phyloP scores from a whole-genome alignment of 2,329 filamentous ascomycete genomes.

The Aurifilum marmelostoma region DNA sequence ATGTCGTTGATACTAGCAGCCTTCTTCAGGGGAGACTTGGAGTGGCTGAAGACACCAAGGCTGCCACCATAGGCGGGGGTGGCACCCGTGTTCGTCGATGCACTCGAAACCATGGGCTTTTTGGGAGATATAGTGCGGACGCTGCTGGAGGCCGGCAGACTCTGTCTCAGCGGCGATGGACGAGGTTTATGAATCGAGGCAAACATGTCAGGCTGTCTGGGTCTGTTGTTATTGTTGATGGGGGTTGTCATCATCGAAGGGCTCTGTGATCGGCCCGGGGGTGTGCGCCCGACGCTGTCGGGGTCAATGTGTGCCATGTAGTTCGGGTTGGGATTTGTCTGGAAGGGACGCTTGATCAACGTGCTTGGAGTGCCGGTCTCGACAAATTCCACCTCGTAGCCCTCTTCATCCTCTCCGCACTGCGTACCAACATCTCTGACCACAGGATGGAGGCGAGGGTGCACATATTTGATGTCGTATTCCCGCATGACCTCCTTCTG shows the following conservation, averaged over 20 bases:
- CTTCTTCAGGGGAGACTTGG: constrained; percentile 83
- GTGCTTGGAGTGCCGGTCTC: constrained; percentile 58
- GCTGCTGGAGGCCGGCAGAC: constrained; percentile 18
- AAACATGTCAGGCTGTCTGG: constrained; percentile 41
- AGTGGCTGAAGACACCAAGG: constrained; percentile 78
- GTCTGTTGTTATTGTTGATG: constrained; percentile 28
- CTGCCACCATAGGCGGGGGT: constrained; percentile 65
- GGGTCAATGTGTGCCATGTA: constrained; percentile 75
- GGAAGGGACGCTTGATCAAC: constrained; percentile 74
- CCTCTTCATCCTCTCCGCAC: constrained; percentile 57
- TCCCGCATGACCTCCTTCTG: constrained; percentile 92
- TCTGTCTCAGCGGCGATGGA: constrained; percentile 38
- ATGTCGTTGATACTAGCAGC: constrained; percentile 66
- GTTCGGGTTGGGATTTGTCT: constrained; percentile 80
- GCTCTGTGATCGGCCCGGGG: constrained; percentile 43
- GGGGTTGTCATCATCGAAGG: constrained; percentile 49
- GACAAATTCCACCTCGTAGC: constrained; percentile 49
- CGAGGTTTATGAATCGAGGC: constrained; percentile 25
- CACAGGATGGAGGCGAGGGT: constrained; percentile 81
- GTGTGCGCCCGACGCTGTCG: constrained; percentile 48
- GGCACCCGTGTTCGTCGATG: constrained; percentile 34
- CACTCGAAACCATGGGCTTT: constrained; percentile 13
- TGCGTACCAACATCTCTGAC: constrained; percentile 82
- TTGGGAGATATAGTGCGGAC: constrained; percentile 16
- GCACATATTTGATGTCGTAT: constrained; percentile 95